These are phyloP conservation scores for Fusarium keratoplasticum DNA, from an alignment of 2,329 filamentous ascomycete species.

Conservation along the genomic window DNA sequence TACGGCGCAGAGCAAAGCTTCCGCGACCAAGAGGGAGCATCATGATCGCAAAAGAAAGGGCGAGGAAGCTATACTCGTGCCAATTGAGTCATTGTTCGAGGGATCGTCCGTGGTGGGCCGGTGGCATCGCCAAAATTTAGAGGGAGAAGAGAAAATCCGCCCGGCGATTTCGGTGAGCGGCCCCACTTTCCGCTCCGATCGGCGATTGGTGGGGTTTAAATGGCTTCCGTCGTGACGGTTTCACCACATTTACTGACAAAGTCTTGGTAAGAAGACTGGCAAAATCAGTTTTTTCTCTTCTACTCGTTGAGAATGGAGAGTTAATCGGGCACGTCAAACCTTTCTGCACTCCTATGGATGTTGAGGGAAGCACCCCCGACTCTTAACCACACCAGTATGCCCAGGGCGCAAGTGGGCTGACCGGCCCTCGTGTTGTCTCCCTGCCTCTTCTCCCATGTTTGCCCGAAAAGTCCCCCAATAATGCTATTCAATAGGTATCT, in stretches of 20 bases:
- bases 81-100: constrained; percentile 39
- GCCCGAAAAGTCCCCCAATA: no score
- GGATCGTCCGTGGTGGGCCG: constrained; percentile 32
- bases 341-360: not conserved
- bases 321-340: not conserved
- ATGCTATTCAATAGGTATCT: no score
- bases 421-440: not conserved
- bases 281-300: not conserved
- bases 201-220: not conserved
- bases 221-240: not conserved
- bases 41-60: constrained; percentile 29
- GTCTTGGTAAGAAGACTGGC: not conserved
- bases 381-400: not conserved
- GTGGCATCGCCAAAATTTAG: constrained; percentile 26
- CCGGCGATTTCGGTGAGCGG: not conserved
- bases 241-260: no score
- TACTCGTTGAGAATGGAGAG: not conserved
- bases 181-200: not conserved
- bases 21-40: constrained; percentile 42
- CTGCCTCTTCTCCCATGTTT: no score
- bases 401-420: not conserved
- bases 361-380: not conserved
- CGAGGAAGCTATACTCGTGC: constrained; percentile 3
- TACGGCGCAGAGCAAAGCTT: constrained; percentile 34
- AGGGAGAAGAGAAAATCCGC: constrained; percentile 16